phyloP scores from a whole-genome alignment of 768 basidiomycete species.

The Leccinum subgranulosum region DNA sequence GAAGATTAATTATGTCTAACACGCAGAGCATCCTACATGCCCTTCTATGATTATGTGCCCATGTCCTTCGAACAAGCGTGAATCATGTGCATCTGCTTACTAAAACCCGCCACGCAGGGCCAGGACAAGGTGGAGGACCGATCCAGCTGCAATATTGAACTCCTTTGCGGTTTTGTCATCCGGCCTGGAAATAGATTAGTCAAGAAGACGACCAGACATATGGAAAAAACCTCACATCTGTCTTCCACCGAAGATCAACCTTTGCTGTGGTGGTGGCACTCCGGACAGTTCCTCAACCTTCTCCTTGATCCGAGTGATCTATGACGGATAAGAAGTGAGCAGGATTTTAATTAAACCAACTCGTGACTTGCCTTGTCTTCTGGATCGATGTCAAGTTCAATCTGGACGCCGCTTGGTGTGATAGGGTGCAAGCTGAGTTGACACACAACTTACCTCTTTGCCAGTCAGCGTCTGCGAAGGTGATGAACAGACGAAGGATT shows the following conservation, averaged over 20 bases:
- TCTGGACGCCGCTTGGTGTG: slow-evolving; percentile 42
- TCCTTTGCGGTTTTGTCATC: slow-evolving; percentile 91
- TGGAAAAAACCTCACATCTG: slow-evolving; percentile 67
- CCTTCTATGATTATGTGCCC: slow-evolving; percentile 25
- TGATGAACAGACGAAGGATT: neutral
- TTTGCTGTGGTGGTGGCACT: slow-evolving; percentile 94
- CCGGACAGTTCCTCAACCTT: slow-evolving; percentile 98
- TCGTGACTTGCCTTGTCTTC: slow-evolving; percentile 68
- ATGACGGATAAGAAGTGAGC: slow-evolving; percentile 4
- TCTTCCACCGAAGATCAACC: slow-evolving; percentile 88
- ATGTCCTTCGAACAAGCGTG: slow-evolving; percentile 15
- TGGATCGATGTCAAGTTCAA: slow-evolving; percentile 92
- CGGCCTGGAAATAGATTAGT: slow-evolving; percentile 46
- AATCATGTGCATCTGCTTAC: slow-evolving; percentile 16
- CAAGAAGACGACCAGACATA: neutral
- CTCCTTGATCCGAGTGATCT: slow-evolving; percentile 96
- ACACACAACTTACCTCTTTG: slow-evolving; percentile 69
- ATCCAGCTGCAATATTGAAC: slow-evolving; percentile 78
- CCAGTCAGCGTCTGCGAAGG: slow-evolving; percentile 62
- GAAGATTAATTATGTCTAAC: slow-evolving; percentile 30
- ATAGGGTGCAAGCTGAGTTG: neutral
- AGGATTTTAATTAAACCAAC: neutral
- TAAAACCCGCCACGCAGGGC: slow-evolving; percentile 86
- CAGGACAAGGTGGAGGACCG: slow-evolving; percentile 91
- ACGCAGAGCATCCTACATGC: slow-evolving; percentile 24